Conservation (phyloP, 2,329 filamentous ascomycete species). For the Harringtonia lauricola region DNA sequence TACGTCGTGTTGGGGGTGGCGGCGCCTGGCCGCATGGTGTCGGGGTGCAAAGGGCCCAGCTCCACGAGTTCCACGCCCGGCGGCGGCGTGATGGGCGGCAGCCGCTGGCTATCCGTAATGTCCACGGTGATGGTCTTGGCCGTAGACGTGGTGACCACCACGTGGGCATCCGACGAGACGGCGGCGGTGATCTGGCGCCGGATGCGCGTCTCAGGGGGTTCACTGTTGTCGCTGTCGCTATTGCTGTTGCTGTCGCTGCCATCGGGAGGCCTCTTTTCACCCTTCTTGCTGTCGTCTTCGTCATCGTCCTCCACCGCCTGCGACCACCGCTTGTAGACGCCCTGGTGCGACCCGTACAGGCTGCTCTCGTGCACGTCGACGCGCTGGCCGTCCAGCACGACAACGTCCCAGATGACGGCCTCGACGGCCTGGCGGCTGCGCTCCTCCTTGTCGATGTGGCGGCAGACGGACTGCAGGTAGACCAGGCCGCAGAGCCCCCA, state of each 20-base stretch:
- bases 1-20: constrained; percentile 28
- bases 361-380: constrained; percentile 38
- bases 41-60: constrained; percentile 22
- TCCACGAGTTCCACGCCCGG: constrained; percentile 50
- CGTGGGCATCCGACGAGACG: constrained; percentile 42
- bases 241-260: constrained; percentile 9
- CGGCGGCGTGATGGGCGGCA: constrained; percentile 40
- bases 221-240: constrained; percentile 35
- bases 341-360: constrained; percentile 19
- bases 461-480: constrained; percentile 48
- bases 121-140: constrained; percentile 56
- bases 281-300: neutral
- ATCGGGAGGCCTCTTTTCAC: neutral
- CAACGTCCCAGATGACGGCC: constrained; percentile 55
- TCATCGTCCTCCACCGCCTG: neutral
- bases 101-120: constrained; percentile 41
- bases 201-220: constrained; percentile 33
- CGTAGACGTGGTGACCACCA: constrained; percentile 46
- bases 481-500: constrained; percentile 50
- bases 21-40: too few species aligned
- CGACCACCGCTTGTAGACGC: constrained; percentile 10
- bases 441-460: constrained; percentile 39
- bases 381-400: constrained; percentile 46
- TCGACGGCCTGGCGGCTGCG: constrained; percentile 34
- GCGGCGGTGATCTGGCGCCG: constrained; percentile 44